phyloP scores from a whole-genome alignment of 2,329 filamentous ascomycete species.

The Diaporthe citriasiana region DNA sequence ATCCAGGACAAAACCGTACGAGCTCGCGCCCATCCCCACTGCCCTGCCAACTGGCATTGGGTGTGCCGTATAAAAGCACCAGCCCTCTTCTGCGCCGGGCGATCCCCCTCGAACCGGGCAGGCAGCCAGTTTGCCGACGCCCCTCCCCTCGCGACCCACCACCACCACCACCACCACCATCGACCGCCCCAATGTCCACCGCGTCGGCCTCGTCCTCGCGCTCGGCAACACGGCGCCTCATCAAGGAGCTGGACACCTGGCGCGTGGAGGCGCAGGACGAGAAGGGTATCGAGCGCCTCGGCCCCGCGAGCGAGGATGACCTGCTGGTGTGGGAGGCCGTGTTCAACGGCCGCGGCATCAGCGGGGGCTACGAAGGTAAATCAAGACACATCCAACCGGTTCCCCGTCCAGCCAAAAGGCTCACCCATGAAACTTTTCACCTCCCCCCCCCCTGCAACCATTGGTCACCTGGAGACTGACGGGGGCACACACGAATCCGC shows the following conservation, averaged over 20 bases:
- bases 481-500: background rate
- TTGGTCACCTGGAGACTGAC: background rate
- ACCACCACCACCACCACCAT: background rate
- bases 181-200: slow-evolving; percentile 20
- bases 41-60: background rate
- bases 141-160: background rate
- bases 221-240: slow-evolving; percentile 68
- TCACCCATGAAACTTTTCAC: background rate
- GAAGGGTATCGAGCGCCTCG: slow-evolving; percentile 71
- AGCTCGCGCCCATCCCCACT: too few relatives aligned
- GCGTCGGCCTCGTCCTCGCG: slow-evolving; percentile 54
- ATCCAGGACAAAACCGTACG: background rate
- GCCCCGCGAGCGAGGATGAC: slow-evolving; percentile 67
- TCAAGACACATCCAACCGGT: slow-evolving; percentile 41
- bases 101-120: background rate
- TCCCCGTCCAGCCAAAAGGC: background rate
- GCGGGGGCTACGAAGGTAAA: slow-evolving; percentile 69
- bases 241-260: slow-evolving; percentile 71
- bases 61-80: background rate
- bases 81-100: slow-evolving; percentile 5
- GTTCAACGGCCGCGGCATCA: slow-evolving; percentile 70
- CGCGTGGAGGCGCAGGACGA: slow-evolving; percentile 63
- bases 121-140: background rate
- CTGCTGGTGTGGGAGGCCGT: slow-evolving; percentile 72
- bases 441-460: slow-evolving; percentile 3